These are phyloP conservation scores for Ascoidea rubescens DNA, from an alignment of 805 yeast species.

Conservation along the genomic window DNA sequence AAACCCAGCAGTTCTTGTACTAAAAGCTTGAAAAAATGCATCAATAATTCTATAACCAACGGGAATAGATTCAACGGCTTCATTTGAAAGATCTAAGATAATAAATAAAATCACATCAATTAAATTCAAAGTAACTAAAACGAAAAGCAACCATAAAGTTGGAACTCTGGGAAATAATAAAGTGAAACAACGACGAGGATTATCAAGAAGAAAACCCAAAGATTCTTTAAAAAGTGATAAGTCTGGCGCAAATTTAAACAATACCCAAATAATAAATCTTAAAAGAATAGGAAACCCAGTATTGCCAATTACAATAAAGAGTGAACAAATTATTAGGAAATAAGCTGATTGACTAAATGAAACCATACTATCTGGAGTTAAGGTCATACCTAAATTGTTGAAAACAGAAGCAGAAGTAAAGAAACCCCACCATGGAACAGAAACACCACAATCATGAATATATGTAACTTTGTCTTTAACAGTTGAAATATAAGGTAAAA, in stretches of 20 bases:
- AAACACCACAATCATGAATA: constrained; percentile 42
- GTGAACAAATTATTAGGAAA: constrained; percentile 44
- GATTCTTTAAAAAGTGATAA: constrained; percentile 58
- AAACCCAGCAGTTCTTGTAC: constrained; percentile 93
- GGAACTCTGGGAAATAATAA: constrained; percentile 83
- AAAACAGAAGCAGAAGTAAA: constrained; percentile 72
- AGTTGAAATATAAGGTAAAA: constrained; percentile 48
- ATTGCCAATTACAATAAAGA: constrained; percentile 81
- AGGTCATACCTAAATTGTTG: constrained; percentile 73
- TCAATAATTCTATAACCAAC: constrained; percentile 60
- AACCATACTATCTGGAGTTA: constrained; percentile 70
- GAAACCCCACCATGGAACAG: constrained; percentile 89
- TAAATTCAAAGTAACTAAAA: constrained; percentile 56
- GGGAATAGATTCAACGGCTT: constrained; percentile 37
- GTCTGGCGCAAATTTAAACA: constrained; percentile 54
- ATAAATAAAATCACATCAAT: constrained; percentile 73
- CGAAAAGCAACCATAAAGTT: constrained; percentile 85
- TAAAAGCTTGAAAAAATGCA: constrained; percentile 82
- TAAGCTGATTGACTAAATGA: constrained; percentile 53
- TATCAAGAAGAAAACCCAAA: constrained; percentile 75
- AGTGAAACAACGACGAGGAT: constrained; percentile 95
- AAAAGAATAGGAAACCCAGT: constrained; percentile 86
- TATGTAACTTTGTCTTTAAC: constrained; percentile 26
- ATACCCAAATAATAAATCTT: constrained; percentile 70
- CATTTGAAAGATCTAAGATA: constrained; percentile 52